Conservation (phyloP, 129 eudicot species). For the Cynara cardunculus region DNA sequence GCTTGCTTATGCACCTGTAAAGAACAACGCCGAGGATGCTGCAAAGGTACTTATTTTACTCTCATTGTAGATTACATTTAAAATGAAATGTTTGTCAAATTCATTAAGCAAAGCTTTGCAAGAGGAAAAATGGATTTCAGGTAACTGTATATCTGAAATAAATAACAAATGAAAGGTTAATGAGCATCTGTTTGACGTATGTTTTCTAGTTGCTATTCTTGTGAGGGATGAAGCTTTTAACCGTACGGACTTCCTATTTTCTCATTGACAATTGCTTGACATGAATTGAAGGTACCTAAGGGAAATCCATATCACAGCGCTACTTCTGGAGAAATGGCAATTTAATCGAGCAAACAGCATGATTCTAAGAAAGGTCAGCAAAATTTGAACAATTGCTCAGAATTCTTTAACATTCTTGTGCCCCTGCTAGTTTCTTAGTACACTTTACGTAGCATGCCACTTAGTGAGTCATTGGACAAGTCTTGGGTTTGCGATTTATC, state of each 20-base stretch:
- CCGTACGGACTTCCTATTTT: background rate
- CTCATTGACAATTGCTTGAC: conserved; percentile 1
- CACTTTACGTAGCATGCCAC: background rate
- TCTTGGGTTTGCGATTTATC: too few species aligned
- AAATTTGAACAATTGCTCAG: background rate
- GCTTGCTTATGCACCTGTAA: conserved; percentile 99
- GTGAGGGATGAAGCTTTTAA: background rate
- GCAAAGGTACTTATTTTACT: conserved; percentile 61
- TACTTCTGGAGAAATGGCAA: conserved; percentile 93
- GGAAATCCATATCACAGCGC: conserved; percentile 99
- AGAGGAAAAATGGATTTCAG: background rate
- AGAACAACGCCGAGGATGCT: conserved; percentile 99
- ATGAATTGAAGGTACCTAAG: conserved; percentile 67
- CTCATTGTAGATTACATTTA: background rate
- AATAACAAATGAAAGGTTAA: background rate
- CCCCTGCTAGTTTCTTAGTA: background rate
- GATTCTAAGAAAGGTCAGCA: conserved; percentile 58
- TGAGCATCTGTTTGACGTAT: background rate
- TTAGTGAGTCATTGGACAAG: background rate
- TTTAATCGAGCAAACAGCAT: conserved; percentile 80
- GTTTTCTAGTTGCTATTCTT: background rate
- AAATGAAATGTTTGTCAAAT: background rate
- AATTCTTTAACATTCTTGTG: background rate
- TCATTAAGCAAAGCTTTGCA: background rate
- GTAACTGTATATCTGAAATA: background rate